Evolutionary conservation across 495 filamentous ascomycete genomes (phyloP).

Genomic region (Aspergillus wentii): DNA sequence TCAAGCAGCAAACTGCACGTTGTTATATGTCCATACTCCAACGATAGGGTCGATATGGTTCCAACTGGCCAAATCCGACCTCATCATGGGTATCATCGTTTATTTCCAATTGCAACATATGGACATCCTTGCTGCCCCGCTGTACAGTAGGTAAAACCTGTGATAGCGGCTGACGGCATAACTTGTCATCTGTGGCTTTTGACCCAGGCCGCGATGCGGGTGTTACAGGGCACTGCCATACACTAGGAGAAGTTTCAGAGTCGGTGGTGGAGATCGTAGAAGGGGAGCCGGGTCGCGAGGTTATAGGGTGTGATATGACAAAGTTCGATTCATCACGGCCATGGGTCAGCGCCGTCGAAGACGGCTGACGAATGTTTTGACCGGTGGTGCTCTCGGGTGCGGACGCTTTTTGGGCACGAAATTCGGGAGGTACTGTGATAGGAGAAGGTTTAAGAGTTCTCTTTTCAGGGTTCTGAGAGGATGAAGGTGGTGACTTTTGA

Average conservation of each 20-base stretch:
- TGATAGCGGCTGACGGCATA: conserved; percentile 27
- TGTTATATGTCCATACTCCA: conserved; percentile 48
- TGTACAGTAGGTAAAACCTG: conserved; percentile 31
- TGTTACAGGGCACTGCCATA: conserved; percentile 35
- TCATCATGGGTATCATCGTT: conserved; percentile 32
- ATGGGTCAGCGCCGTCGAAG: conserved; percentile 15
- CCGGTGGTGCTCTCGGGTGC: conserved; percentile 1
- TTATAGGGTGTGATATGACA: conserved; percentile 13
- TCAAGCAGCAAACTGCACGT: conserved; percentile 1
- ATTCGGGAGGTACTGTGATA: background rate
- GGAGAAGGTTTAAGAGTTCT: conserved; percentile 1
- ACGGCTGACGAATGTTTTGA: conserved; percentile 16
- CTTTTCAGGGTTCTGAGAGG: conserved; percentile 6
- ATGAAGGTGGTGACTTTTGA: background rate
- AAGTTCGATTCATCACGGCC: conserved; percentile 25
- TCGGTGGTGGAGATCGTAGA: conserved; percentile 26
- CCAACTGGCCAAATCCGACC: conserved; percentile 30
- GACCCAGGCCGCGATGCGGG: conserved; percentile 36
- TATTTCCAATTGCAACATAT: conserved; percentile 39
- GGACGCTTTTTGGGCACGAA: conserved; percentile 9
- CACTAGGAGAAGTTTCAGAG: conserved; percentile 24
- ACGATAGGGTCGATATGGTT: conserved; percentile 39
- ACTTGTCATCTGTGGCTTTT: conserved; percentile 30
- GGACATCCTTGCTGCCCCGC: conserved; percentile 30
- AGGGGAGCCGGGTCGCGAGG: conserved; percentile 31